Conservation (phyloP, 805 yeast species). For the Metschnikowia vanudenii region DNA sequence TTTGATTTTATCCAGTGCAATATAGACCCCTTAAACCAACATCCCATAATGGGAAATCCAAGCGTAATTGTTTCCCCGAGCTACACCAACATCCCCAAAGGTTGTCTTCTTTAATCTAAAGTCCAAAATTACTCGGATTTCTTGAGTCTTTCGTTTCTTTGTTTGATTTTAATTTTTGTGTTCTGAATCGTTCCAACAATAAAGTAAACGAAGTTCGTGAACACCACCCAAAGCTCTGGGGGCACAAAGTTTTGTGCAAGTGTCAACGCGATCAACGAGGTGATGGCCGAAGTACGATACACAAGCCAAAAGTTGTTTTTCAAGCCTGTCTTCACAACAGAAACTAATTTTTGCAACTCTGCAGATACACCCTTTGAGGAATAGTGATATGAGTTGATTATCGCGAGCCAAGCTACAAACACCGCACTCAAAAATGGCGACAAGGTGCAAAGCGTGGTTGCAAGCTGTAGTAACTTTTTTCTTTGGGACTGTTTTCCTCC, state of each 20-base stretch:
- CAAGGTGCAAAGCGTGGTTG: constrained; percentile 50
- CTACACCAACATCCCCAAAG: no score
- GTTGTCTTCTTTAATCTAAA: no score
- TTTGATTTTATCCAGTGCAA: no score
- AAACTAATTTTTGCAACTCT: constrained; percentile 20
- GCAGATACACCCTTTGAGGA: not conserved
- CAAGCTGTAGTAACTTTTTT: constrained; percentile 48
- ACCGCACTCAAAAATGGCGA: constrained; percentile 52
- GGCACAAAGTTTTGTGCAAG: constrained; percentile 56
- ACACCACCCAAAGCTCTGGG: constrained; percentile 64
- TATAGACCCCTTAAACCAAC: no score
- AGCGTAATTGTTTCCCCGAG: no score
- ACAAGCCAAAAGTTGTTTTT: constrained; percentile 45
- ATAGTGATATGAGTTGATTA: constrained; percentile 39
- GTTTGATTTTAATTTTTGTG: constrained; percentile 46
- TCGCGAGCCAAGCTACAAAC: constrained; percentile 52
- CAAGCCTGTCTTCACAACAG: constrained; percentile 32
- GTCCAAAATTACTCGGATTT: constrained; percentile 5
- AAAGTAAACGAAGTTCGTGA: constrained; percentile 57
- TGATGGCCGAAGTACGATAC: constrained; percentile 52
- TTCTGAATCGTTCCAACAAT: constrained; percentile 63
- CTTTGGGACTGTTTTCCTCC: constrained; percentile 37
- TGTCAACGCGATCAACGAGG: constrained; percentile 50
- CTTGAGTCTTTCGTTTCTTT: constrained; percentile 12
- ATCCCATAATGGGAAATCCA: no score